Base-by-base conservation (phyloP, 140 eudicot species). In the Senecio squalidus region DNA sequence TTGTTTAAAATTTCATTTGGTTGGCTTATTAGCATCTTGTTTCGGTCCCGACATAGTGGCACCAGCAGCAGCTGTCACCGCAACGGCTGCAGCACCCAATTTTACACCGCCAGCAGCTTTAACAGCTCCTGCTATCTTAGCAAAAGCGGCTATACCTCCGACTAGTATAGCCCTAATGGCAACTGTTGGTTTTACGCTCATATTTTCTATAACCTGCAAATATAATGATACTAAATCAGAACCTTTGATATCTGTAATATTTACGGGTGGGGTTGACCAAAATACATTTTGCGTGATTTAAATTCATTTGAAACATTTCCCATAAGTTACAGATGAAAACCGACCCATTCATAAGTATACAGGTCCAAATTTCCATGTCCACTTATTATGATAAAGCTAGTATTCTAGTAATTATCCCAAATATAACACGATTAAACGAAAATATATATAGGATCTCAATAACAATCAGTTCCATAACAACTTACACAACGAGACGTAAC, bases 61-160 rank as follows among this genome's bases (percentile, higher is more conserved):
- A 48, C 79, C 44, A 48, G 91, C 95, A 1, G 95, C 98, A 27
- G 91, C 98, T 4, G 90, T 80, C 68, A 86, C 66, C 9, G 98
- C 95, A 0, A 77, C 95, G 0, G 95, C 94, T 20, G 84, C 94
- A 16, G 88, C 95, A 66, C 98, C 98, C 10, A 90, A 10, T 78
- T 90, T 86, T 14, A 46, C 95, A 31, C 91, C 94, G 7, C 98
- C 98, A 0, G 88, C 98, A 51, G 94, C 98, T 83, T 90, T 90
- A 22, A 75, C 77, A 0, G 68, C 97, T 16, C 85, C 91, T 33
- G 82, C 94, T 23, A 86, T 66, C 72, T 90, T 90, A 1, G 94
- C 90, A 61, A 80, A 83, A 3, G 86, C 98, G 26, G 98, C 95
- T 48, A 86, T 58, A 54, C 95, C 94, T 68, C 95, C 97, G 16